Conservation (phyloP, 2,329 filamentous ascomycete species). For the Davidsoniella neocaledoniae region DNA sequence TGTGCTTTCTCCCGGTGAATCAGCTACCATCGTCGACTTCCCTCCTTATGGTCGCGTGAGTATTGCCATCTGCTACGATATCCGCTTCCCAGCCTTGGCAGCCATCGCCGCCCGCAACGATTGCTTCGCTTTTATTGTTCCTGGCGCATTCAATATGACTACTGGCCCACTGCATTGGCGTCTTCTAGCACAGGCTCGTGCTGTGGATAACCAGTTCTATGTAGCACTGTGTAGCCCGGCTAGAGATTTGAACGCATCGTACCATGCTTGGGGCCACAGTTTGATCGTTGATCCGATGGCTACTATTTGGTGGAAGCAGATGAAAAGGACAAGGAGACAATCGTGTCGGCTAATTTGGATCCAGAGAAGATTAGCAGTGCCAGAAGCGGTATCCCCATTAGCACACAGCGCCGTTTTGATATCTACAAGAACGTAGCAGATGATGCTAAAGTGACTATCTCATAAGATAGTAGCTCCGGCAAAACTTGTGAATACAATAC, state of each 20-base stretch:
- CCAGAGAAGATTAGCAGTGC: constrained; percentile 54
- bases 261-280: constrained; percentile 86
- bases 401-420: constrained; percentile 76
- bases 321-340: constrained; percentile 47
- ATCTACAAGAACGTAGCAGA: constrained; percentile 69
- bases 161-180: constrained; percentile 89
- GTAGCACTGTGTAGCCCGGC: constrained; percentile 87
- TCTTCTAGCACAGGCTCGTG: constrained; percentile 63
- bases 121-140: constrained; percentile 80
- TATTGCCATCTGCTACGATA: constrained; percentile 92
- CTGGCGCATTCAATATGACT: constrained; percentile 91
- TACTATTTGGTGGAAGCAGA: constrained; percentile 60
- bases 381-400: constrained; percentile 69
- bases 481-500: neutral
- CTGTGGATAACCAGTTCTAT: constrained; percentile 87
- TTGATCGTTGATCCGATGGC: constrained; percentile 80
- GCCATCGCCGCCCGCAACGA: constrained; percentile 73
- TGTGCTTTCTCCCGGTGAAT: constrained; percentile 70
- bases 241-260: constrained; percentile 56
- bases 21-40: constrained; percentile 69
- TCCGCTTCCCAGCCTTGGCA: constrained; percentile 88
- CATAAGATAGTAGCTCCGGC: neutral
- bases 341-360: constrained; percentile 56
- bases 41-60: constrained; percentile 78
- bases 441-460: constrained; percentile 10